These are phyloP conservation scores for Pestalotiopsis sp. DNA, from an alignment of 2,329 filamentous ascomycete genomes.

Conservation along the genomic window DNA sequence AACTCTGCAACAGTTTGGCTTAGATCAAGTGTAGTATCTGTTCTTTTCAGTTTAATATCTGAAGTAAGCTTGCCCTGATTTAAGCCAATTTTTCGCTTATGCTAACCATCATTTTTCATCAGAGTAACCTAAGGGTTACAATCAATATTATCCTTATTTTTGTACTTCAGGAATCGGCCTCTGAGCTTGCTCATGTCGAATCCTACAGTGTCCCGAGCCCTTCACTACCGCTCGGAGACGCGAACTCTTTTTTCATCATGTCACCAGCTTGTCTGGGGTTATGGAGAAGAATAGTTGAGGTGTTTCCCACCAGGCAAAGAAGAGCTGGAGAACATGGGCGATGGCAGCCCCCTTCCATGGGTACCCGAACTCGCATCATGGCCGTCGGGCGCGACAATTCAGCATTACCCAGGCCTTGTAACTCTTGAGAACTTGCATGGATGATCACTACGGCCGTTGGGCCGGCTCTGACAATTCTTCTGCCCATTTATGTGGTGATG, in stretches of 20 bases:
- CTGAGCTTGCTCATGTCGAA: conserved; percentile 71
- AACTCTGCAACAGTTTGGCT: too few relatives aligned
- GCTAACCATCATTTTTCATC: too few relatives aligned
- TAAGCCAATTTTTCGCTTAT: too few relatives aligned
- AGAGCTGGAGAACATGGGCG: not conserved
- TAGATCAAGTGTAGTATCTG: conserved; percentile 1
- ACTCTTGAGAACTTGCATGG: too few relatives aligned
- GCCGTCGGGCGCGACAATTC: too few relatives aligned
- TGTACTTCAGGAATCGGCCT: conserved; percentile 52
- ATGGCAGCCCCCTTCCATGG: too few relatives aligned
- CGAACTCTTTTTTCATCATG: conserved; percentile 66
- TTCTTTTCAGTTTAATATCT: conserved; percentile 68
- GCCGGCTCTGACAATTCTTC: too few relatives aligned
- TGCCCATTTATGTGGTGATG: too few relatives aligned
- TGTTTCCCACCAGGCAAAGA: not conserved
- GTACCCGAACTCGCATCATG: too few relatives aligned
- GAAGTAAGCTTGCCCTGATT: conserved; percentile 41
- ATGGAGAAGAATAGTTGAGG: conserved; percentile 52
- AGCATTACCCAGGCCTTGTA: too few relatives aligned
- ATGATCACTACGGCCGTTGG: too few relatives aligned
- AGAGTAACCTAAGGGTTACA: conserved; percentile 67
- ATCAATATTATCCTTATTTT: conserved; percentile 85
- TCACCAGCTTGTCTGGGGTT: conserved; percentile 48
- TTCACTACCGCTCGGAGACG: conserved; percentile 74
- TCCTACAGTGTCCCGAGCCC: conserved; percentile 71